A percentile compares a stretch with the other conserved stretches of the same genome.
These are phyloP conservation scores for Cytospora leucostoma DNA, from an alignment of 2,329 filamentous ascomycete species.

Conservation along the genomic window DNA sequence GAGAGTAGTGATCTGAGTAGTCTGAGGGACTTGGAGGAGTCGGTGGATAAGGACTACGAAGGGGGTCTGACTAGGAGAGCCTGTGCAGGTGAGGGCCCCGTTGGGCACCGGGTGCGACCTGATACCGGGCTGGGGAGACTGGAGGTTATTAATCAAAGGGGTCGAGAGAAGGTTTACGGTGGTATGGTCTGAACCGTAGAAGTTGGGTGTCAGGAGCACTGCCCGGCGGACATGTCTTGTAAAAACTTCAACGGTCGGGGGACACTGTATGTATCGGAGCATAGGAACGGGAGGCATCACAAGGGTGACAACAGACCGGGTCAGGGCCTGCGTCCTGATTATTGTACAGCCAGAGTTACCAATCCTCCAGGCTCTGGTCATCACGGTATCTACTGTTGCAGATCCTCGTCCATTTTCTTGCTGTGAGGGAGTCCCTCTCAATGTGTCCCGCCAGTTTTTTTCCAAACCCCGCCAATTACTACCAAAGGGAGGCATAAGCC, in stretches of 20 bases:
- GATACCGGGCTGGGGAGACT: constrained; percentile 20
- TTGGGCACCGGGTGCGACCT: constrained; percentile 22
- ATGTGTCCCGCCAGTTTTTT: background rate
- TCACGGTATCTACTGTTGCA: background rate
- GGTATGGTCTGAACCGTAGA: background rate
- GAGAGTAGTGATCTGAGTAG: constrained; percentile 24
- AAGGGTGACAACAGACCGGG: background rate
- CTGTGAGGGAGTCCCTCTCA: background rate
- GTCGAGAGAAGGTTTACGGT: background rate
- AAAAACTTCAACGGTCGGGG: background rate
- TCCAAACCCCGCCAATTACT: too few relatives aligned
- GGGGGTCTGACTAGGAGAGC: constrained; percentile 4
- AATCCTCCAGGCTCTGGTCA: background rate
- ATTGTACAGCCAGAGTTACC: background rate
- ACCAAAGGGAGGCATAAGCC: background rate
- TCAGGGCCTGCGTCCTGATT: background rate
- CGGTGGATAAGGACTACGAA: constrained; percentile 30
- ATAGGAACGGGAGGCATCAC: background rate
- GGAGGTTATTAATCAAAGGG: constrained; percentile 13
- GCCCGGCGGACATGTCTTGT: background rate
- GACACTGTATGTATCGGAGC: background rate
- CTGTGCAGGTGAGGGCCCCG: constrained; percentile 8
- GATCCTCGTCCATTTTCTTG: background rate
- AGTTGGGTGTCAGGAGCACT: background rate
- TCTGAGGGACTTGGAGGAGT: constrained; percentile 27